phyloP scores from a whole-genome alignment of 2,329 filamentous ascomycete species.

The Tolypocladium inflatum region DNA sequence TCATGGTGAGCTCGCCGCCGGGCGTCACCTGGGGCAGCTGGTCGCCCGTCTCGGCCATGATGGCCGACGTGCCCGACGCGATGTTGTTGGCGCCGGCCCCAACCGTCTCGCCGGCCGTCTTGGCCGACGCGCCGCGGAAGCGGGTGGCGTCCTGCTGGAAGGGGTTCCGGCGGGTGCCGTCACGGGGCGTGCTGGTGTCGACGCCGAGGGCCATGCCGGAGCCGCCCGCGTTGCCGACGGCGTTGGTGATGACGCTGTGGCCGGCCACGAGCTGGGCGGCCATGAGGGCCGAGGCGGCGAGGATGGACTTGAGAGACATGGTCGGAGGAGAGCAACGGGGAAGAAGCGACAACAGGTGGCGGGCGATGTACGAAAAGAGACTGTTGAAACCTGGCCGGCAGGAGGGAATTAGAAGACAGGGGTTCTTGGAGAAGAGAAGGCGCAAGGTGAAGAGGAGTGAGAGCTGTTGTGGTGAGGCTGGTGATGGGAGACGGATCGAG shows the following conservation, averaged over 20 bases:
- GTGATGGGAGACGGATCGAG: background rate
- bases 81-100: constrained; percentile 46
- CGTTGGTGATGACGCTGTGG: constrained; percentile 51
- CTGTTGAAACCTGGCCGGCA: constrained; percentile 3
- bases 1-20: constrained; percentile 50
- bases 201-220: constrained; percentile 41
- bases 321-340: background rate
- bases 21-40: constrained; percentile 48
- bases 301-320: constrained; percentile 21
- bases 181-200: constrained; percentile 47
- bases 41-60: constrained; percentile 47
- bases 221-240: constrained; percentile 48
- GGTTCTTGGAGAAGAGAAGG: background rate
- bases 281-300: constrained; percentile 40
- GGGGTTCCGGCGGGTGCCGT: constrained; percentile 48
- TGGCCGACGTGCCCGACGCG: constrained; percentile 44
- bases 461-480: constrained; percentile 1
- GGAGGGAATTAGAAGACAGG: background rate
- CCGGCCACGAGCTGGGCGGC: constrained; percentile 46
- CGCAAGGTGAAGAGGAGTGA: background rate
- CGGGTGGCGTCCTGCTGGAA: constrained; percentile 57
- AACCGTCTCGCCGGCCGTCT: constrained; percentile 49
- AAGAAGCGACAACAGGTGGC: background rate
- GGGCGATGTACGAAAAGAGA: background rate
- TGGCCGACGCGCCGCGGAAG: constrained; percentile 43